Percentiles rank a stretch among this genome's conserved stretches.
These are phyloP conservation scores for Tilletiopsis washingtonensis DNA, from an alignment of 1,284 basidiomycete species.

Conservation along the genomic window DNA sequence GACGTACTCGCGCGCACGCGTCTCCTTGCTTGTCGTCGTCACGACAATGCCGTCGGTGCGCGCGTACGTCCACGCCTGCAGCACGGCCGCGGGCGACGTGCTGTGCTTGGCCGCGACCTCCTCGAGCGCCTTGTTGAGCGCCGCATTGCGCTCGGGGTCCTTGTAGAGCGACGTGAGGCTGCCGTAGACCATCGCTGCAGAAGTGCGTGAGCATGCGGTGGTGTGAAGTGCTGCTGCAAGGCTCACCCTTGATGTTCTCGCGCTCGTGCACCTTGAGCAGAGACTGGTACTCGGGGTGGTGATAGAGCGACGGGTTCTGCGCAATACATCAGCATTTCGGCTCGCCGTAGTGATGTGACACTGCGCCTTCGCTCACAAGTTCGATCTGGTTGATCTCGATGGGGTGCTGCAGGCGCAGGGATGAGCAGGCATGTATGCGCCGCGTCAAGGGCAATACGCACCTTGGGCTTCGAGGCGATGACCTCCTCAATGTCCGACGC, in stretches of 20 bases:
- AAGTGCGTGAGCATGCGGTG: no score
- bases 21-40: neutral
- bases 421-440: no score
- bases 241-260: no score
- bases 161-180: neutral
- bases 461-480: constrained; percentile 21
- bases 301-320: neutral
- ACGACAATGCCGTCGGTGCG: neutral
- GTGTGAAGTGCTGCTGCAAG: no score
- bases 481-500: constrained; percentile 27
- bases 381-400: constrained; percentile 39
- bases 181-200: neutral
- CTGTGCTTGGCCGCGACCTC: neutral
- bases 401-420: no score
- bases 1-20: neutral
- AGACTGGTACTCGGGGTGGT: neutral
- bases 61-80: neutral
- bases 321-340: no score
- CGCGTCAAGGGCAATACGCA: no score
- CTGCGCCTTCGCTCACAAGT: no score
- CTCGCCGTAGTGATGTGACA: no score
- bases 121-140: neutral
- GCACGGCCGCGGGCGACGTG: neutral
- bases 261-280: neutral
- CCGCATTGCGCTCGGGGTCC: neutral